phyloP scores from a whole-genome alignment of 1,284 basidiomycete species.

The Xerocomus amazonicus region DNA sequence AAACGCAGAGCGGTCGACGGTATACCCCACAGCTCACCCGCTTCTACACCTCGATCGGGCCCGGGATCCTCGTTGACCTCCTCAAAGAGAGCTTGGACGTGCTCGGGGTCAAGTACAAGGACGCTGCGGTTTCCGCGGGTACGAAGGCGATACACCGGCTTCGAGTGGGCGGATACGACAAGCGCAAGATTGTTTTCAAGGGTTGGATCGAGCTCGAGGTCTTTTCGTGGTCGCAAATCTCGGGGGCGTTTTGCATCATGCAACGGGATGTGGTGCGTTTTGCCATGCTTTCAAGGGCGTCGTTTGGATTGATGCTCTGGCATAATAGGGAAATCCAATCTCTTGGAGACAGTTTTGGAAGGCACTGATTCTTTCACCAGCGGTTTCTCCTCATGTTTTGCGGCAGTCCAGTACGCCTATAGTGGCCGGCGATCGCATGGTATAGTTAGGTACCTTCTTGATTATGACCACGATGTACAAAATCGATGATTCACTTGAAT shows the following conservation, averaged over 20 bases:
- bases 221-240: slow-evolving; percentile 43
- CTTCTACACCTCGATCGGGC: slow-evolving; percentile 63
- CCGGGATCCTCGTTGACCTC: slow-evolving; percentile 47
- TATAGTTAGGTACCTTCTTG: neutral
- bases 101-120: slow-evolving; percentile 52
- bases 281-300: neutral
- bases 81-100: slow-evolving; percentile 49
- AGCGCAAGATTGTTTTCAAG: slow-evolving; percentile 57
- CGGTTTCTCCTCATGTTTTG: slow-evolving; percentile 58
- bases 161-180: slow-evolving; percentile 62
- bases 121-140: slow-evolving; percentile 26
- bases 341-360: slow-evolving; percentile 75
- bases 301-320: slow-evolving; percentile 1
- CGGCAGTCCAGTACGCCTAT: slow-evolving; percentile 9
- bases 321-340: slow-evolving; percentile 62
- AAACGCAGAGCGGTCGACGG: slow-evolving; percentile 65
- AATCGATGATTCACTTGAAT: neutral
- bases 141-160: slow-evolving; percentile 37
- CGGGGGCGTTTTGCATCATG: slow-evolving; percentile 66
- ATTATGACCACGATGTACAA: too few species aligned
- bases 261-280: slow-evolving; percentile 54
- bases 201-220: slow-evolving; percentile 67
- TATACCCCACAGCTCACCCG: slow-evolving; percentile 74
- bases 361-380: slow-evolving; percentile 46
- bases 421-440: neutral